A percentile compares a stretch with the other conserved stretches of the same genome.
Conservation (phyloP, 2,329 filamentous ascomycete genomes). For the Colletotrichum cuscutae region DNA sequence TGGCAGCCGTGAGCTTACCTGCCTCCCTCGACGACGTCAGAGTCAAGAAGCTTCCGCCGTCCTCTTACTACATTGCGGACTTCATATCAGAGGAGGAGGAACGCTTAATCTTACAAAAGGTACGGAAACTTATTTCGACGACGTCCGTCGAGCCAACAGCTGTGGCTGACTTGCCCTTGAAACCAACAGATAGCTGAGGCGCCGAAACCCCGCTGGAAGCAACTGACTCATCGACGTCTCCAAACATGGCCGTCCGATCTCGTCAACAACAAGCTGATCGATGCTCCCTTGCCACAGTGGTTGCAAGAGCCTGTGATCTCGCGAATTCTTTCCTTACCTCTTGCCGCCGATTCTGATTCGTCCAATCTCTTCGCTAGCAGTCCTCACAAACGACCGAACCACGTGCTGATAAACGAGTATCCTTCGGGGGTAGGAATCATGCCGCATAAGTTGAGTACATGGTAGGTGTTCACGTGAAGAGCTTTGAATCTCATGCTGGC, state of each 20-base stretch:
- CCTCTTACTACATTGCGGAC: constrained; percentile 85
- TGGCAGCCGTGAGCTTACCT: constrained; percentile 47
- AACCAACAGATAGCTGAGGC: constrained; percentile 67
- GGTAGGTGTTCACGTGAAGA: constrained; percentile 31
- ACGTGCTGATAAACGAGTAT: constrained; percentile 96
- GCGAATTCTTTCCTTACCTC: constrained; percentile 63
- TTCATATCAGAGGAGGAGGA: constrained; percentile 87
- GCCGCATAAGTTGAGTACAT: constrained; percentile 77
- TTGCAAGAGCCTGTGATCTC: constrained; percentile 76
- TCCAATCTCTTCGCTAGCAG: constrained; percentile 67
- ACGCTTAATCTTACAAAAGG: constrained; percentile 75
- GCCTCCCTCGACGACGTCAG: constrained; percentile 59
- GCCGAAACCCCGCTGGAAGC: constrained; percentile 84
- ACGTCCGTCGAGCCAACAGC: background rate
- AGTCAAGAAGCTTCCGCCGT: constrained; percentile 66
- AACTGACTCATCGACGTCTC: constrained; percentile 86
- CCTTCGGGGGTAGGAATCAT: constrained; percentile 91
- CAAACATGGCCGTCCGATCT: constrained; percentile 92
- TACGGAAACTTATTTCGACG: constrained; percentile 43
- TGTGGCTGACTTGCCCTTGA: constrained; percentile 10
- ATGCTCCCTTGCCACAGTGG: constrained; percentile 79
- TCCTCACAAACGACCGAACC: constrained; percentile 83
- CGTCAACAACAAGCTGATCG: constrained; percentile 80
- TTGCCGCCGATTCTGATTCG: constrained; percentile 30
- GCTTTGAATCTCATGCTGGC: constrained; percentile 39